phyloP scores from a whole-genome alignment of 805 yeast genomes.

The Kregervanrija delftensis region DNA sequence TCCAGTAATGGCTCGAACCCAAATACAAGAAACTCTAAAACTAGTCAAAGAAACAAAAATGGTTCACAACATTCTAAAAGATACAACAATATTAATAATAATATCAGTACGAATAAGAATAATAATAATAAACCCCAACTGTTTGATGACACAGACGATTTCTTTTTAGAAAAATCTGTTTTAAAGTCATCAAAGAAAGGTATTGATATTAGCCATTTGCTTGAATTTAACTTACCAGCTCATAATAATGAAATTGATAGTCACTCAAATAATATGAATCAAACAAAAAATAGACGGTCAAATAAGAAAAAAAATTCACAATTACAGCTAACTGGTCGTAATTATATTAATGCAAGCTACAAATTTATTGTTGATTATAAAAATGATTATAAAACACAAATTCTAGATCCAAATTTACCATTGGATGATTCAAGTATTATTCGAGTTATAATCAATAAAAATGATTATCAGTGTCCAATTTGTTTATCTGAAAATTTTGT shows the following conservation, averaged over 20 bases:
- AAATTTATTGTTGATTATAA: constrained; percentile 72
- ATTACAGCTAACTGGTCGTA: constrained; percentile 53
- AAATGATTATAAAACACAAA: constrained; percentile 49
- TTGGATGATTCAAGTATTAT: constrained; percentile 54
- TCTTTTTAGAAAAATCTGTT: constrained; percentile 15
- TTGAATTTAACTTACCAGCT: constrained; percentile 49
- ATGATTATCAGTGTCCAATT: constrained; percentile 75
- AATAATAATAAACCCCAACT: constrained; percentile 2
- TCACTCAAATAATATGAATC: not conserved
- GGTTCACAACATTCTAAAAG: not conserved
- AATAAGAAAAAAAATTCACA: constrained; percentile 6
- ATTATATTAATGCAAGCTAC: constrained; percentile 76
- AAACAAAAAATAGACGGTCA: constrained; percentile 6
- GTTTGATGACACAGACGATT: constrained; percentile 10
- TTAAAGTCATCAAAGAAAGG: constrained; percentile 22
- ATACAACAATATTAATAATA: constrained; percentile 1
- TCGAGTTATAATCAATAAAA: constrained; percentile 68
- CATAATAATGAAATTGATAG: constrained; percentile 15
- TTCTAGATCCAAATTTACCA: constrained; percentile 69
- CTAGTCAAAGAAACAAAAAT: constrained; percentile 1
- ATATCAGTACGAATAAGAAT: not conserved
- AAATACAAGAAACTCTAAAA: constrained; percentile 1
- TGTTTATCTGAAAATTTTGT: constrained; percentile 78
- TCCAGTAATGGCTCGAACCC: constrained; percentile 5
- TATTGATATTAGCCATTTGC: constrained; percentile 50